Percentiles rank a stretch among this genome's conserved stretches.
phyloP scores from a whole-genome alignment of 306 rosid genomes.

The Trifolium subterraneum region DNA sequence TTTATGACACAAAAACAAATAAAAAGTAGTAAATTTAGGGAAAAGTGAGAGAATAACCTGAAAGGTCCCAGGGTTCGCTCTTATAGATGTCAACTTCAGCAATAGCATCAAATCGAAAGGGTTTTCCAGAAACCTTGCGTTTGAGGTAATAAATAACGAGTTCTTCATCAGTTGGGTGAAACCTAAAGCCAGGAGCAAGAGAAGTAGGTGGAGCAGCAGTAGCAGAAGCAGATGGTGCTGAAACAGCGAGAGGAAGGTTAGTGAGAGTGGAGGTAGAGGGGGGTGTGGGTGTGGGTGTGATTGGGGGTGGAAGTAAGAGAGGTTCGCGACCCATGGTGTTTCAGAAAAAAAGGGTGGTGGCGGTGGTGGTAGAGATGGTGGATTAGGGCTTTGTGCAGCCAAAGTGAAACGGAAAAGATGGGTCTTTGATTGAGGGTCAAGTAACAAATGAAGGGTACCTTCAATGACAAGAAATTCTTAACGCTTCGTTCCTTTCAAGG shows the following conservation, averaged over 20 bases:
- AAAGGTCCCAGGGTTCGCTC: slow-evolving; percentile 98
- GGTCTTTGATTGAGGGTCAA: slow-evolving; percentile 91
- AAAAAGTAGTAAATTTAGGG: neutral
- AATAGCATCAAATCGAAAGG: slow-evolving; percentile 87
- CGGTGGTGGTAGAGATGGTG: slow-evolving; percentile 44
- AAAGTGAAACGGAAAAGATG: slow-evolving; percentile 57
- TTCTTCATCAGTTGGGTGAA: slow-evolving; percentile 98
- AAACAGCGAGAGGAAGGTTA: slow-evolving; percentile 11
- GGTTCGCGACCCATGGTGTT: slow-evolving; percentile 72
- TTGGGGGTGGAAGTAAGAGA: slow-evolving; percentile 39
- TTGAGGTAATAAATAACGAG: slow-evolving; percentile 94
- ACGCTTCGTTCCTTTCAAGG: slow-evolving; percentile 40
- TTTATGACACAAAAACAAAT: neutral
- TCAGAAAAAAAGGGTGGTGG: slow-evolving; percentile 22
- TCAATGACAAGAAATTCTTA: slow-evolving; percentile 92
- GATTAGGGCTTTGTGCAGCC: slow-evolving; percentile 65
- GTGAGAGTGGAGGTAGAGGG: slow-evolving; percentile 15
- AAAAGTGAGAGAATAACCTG: slow-evolving; percentile 51
- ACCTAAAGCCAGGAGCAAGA: slow-evolving; percentile 95
- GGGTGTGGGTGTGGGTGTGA: slow-evolving; percentile 10
- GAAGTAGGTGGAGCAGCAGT: slow-evolving; percentile 67
- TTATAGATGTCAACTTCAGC: slow-evolving; percentile 92
- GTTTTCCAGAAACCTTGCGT: slow-evolving; percentile 82
- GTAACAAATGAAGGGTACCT: slow-evolving; percentile 90
- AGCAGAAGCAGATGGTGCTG: slow-evolving; percentile 43